Base-by-base conservation (phyloP, 352 stramenopile genomes). In the Phytophthora syringae region DNA sequence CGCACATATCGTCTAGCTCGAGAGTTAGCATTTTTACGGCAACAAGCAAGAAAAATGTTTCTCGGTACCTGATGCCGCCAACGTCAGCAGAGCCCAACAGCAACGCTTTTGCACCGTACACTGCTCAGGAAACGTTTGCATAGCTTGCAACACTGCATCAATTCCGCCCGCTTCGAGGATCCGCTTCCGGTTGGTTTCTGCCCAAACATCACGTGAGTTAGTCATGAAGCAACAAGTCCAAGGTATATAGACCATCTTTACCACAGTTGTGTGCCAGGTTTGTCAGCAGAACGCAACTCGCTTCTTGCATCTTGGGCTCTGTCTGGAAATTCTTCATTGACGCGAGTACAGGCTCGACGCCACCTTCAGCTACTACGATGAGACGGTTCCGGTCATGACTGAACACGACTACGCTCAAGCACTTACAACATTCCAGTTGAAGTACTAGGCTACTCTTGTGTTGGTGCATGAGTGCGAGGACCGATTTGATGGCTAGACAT, bases 191-290 rank as follows among this genome's bases (percentile, higher is more conserved):
- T 97, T 97, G 20, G 82, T 89, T 48, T 97, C 90, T 97, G 27
- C 7, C 4, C 21, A 28, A 18, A 42, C 20, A 24, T 27, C 36
- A 52, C 67, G 77, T 22, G 77, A 42, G 58, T 79, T 65, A 43
- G 50, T 9, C 36, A 44, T 1, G 15, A 39, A 47, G 20, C 9
- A 5, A 60, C 40, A 40, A 50, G n/a, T 0, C 20, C 34, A 15
- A 54, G 9, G 10, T 25, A 53, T 7, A 52, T 32, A 13, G 30
- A 62, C 68, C n/a, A 53, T 57, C 64, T 43, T 57, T 74, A 83
- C 79, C 81, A 50, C 86, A 88, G 32, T 97, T 91, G 52, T 94
- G 85, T 1, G 93, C 79, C 12, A 98, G 76, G 62, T 97, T 97
- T 9, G 89, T 94, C 15, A 98, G 58, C 25, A 88, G 53, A 24